Conservation (phyloP, 2,329 filamentous ascomycete species). For the Lecanicillium sp. region DNA sequence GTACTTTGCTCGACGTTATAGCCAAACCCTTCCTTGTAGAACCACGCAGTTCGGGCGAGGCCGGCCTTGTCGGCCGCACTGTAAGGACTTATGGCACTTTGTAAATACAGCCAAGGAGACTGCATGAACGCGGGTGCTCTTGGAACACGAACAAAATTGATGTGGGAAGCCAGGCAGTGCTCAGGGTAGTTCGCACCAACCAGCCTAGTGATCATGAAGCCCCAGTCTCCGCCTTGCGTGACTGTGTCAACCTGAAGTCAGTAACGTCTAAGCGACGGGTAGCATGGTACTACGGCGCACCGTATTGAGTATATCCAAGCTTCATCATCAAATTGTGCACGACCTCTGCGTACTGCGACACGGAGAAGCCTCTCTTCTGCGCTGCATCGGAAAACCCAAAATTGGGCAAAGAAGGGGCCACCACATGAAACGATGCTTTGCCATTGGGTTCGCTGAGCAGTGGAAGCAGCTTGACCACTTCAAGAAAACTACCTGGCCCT, state of each 20-base stretch:
- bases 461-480: slow-evolving; percentile 57
- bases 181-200: slow-evolving; percentile 53
- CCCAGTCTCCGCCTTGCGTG: slow-evolving; percentile 63
- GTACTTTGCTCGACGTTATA: slow-evolving; percentile 42
- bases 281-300: slow-evolving; percentile 15
- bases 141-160: slow-evolving; percentile 52
- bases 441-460: slow-evolving; percentile 30
- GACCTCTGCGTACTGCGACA: slow-evolving; percentile 42
- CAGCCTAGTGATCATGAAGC: slow-evolving; percentile 54
- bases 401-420: slow-evolving; percentile 53
- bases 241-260: slow-evolving; percentile 18
- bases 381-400: slow-evolving; percentile 34
- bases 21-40: slow-evolving; percentile 43
- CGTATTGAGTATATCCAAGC: slow-evolving; percentile 48
- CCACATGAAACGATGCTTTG: slow-evolving; percentile 45
- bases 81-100: slow-evolving; percentile 8
- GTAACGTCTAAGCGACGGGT: slow-evolving; percentile 20
- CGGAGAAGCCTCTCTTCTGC: slow-evolving; percentile 24
- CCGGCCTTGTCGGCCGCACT: slow-evolving; percentile 44
- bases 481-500: slow-evolving; percentile 63
- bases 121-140: slow-evolving; percentile 39
- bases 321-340: slow-evolving; percentile 63
- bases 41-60: slow-evolving; percentile 50
- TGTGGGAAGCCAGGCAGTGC: slow-evolving; percentile 38
- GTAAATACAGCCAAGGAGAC: slow-evolving; percentile 21